phyloP scores from a whole-genome alignment of 1,139 yeast species.

The Eremothecium coryli region DNA sequence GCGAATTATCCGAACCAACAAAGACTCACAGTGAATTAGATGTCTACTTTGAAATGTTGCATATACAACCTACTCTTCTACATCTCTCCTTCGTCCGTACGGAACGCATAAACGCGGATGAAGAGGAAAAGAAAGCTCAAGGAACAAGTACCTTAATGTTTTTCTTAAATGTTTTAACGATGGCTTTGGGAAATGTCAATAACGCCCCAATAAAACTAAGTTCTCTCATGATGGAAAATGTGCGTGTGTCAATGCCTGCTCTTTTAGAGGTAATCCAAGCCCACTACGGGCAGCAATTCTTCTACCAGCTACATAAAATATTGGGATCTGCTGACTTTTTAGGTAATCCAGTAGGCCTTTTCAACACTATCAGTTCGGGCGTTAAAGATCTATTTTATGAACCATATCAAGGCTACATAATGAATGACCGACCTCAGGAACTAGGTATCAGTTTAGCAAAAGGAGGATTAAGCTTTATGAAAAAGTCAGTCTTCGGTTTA shows the following conservation, averaged over 20 bases:
- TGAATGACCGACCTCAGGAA: conserved; percentile 93
- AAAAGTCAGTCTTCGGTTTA: conserved; percentile 89
- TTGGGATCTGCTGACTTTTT: conserved; percentile 93
- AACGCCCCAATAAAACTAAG: conserved; percentile 92
- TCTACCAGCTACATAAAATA: conserved; percentile 86
- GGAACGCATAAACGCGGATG: conserved; percentile 55
- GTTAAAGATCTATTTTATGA: conserved; percentile 94
- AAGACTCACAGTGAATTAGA: conserved; percentile 55
- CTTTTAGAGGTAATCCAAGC: conserved; percentile 63
- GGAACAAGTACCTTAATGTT: conserved; percentile 61
- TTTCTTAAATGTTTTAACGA: conserved; percentile 76
- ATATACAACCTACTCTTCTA: conserved; percentile 82
- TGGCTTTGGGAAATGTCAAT: conserved; percentile 95
- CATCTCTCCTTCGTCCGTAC: conserved; percentile 90
- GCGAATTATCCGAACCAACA: conserved; percentile 65
- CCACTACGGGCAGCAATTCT: conserved; percentile 87
- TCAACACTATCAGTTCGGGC: conserved; percentile 88
- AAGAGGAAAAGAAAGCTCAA: conserved; percentile 43
- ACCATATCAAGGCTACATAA: conserved; percentile 90
- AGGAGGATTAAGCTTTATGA: conserved; percentile 89
- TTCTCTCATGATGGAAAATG: conserved; percentile 79
- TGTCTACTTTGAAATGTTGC: conserved; percentile 84
- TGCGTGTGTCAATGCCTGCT: conserved; percentile 74
- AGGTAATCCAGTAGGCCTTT: conserved; percentile 95
- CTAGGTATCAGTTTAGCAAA: conserved; percentile 91